These are phyloP conservation scores for Carnegiea gigantea DNA, from an alignment of 179 eudicot genomes.

Conservation along the genomic window DNA sequence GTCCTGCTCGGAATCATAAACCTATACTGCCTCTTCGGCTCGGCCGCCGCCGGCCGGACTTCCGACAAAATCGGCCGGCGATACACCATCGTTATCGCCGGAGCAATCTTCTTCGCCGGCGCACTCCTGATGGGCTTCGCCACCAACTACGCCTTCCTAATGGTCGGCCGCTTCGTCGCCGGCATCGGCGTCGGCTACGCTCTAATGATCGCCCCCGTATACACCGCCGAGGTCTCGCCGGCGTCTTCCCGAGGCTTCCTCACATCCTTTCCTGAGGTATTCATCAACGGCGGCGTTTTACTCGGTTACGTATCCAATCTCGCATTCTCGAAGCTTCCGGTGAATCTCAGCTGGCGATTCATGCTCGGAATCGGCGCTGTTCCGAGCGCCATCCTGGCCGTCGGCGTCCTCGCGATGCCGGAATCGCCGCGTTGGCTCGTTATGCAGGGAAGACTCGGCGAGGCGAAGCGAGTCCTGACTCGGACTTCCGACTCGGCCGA, in stretches of 20 bases:
- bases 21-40: constrained; percentile 63
- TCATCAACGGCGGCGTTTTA: constrained; percentile 56
- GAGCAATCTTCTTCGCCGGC: constrained; percentile 60
- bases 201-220: constrained; percentile 82
- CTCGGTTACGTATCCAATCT: constrained; percentile 54
- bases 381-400: constrained; percentile 50
- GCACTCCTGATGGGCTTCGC: constrained; percentile 75
- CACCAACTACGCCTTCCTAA: constrained; percentile 58
- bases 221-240: constrained; percentile 77
- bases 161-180: constrained; percentile 75
- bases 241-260: constrained; percentile 62
- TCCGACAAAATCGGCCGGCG: constrained; percentile 79
- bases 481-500: constrained; percentile 56
- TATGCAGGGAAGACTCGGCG: constrained; percentile 58
- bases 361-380: constrained; percentile 73
- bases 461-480: constrained; percentile 49
- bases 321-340: constrained; percentile 53
- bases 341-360: constrained; percentile 56
- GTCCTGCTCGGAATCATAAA: constrained; percentile 51
- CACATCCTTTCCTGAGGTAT: constrained; percentile 74
- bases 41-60: constrained; percentile 68
- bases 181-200: constrained; percentile 78
- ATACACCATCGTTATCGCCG: constrained; percentile 69
- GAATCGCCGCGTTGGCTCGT: constrained; percentile 81
- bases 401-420: constrained; percentile 66